Evolutionary conservation across 202 grass and related monocot species (phyloP), one percentile per base, ranked within the genome.

Genomic region (Dendrocalamus latiflorus): DNA sequence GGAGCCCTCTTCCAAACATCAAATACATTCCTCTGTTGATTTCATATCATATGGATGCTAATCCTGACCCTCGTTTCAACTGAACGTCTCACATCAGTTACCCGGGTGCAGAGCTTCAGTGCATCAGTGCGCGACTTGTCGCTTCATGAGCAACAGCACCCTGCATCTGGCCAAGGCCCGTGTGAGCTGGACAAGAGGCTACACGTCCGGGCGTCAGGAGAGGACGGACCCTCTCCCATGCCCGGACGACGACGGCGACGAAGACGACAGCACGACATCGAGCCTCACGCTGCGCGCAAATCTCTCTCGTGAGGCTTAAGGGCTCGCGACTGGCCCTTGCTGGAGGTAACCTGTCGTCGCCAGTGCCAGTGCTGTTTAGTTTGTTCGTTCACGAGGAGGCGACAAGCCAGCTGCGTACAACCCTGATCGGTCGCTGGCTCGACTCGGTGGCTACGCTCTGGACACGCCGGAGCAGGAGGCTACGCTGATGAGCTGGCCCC

Each of bases 71-170:
- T 50, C 68, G 66, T 70, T 70, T 89, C 58, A 83, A 90, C 59
- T 6, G 79, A 79, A 54, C 11, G 74, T 86, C 53, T 8, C 56
- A 17, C n/a, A n/a, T 59, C 79, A 59, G 11, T 2, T 8, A 51
- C 72, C 17, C 36, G 36, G 44, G 57, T 34, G 79, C 71, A 42
- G 87, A 70, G 78, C 54, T 57, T 63, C 61, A 73, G 81, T 28
- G 78, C 79, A 37, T 64, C 61, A 67, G 75, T 26, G 78, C 74
- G 44, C 45, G 48, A 83, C 70, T 84, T 87, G 84, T 84, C 80
- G 84, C 80, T 62, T 87, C 69, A 44, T 65, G 88, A 61, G 88
- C 84, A 90, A 43, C 79, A 78, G 55, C 76, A 20, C 6, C 65
- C 14, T 54, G 85, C 72, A 30, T 59, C 39, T 15, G 70, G 43